Base-by-base conservation (phyloP, 169 alveolate species). In the Cyclospora cayetanensis region DNA sequence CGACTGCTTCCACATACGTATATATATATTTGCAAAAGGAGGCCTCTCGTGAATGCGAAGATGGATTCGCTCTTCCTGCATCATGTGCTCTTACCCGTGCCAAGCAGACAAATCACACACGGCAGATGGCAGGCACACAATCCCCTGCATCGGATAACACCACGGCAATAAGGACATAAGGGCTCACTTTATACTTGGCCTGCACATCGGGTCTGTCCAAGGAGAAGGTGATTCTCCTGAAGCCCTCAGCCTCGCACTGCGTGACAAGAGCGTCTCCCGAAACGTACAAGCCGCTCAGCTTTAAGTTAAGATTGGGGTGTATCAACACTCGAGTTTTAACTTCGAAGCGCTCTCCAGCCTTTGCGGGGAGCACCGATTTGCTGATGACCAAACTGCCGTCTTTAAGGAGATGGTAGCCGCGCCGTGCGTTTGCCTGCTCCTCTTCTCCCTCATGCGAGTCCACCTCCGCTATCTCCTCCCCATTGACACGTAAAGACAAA, bases 241-340 rank as follows among this genome's bases (percentile, higher is more conserved):
- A 96, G 12, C 99, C 99, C 76, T 97, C 97, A 0, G 99, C 97
- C 90, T 97, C 99, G 91, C 98, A 97, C 94, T 97, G 99, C 1
- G 99, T 96, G 80, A 97, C 96, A 79, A 96, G 96, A 37, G 96
- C 86, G 74, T 94, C 95, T 60, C 97, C 97, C 31, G 97, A 94
- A 92, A 95, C 96, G 90, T 97, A 97, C 66, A 97, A 94, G 43
- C 94, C 92, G 31, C 42, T 55, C 22, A 63, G 92, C 91, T 94
- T 93, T 20, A 92, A 79, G 42, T 94, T 94, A 74, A 88, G 66
- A 66, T 90, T 91, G 22, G 96, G 96, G 66, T 53, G 68, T 20
- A 90, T 90, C 42, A 39, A 91, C 60, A 94, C 96, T 25, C 42
- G 90, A 1, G 96, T 94, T 77, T 94, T 94, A 31, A 95, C 53